Percentiles rank a stretch among this genome's conserved stretches.
phyloP scores from a whole-genome alignment of 139 green algal genomes.

The Chlorella vulgaris region DNA sequence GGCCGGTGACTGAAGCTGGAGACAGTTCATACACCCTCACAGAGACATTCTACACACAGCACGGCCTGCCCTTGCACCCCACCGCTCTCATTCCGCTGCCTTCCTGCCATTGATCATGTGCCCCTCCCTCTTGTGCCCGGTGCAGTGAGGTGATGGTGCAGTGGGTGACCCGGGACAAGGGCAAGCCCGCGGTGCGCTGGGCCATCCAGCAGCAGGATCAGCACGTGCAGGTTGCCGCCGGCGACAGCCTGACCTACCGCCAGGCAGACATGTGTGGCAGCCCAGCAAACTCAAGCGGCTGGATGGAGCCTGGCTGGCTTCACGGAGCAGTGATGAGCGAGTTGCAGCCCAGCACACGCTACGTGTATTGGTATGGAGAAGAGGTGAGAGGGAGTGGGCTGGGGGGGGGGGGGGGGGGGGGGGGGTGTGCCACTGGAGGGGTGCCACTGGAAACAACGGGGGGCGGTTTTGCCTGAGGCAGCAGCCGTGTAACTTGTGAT shows the following conservation, averaged over 20 bases:
- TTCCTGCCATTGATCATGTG: not conserved
- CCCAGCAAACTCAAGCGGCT: constrained; percentile 47
- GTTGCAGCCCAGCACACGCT: constrained; percentile 45
- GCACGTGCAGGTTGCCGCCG: constrained; percentile 8
- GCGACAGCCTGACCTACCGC: constrained; percentile 30
- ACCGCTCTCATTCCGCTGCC: not conserved
- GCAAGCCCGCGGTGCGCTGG: constrained; percentile 25
- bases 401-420: not conserved
- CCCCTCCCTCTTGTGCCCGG: not conserved
- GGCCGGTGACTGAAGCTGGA: too few species aligned
- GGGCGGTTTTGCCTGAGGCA: too few species aligned
- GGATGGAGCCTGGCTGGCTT: constrained; percentile 45
- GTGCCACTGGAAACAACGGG: too few species aligned
- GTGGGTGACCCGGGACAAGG: constrained; percentile 19
- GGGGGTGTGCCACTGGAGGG: too few species aligned
- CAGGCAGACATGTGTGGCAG: constrained; percentile 57
- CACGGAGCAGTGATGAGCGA: constrained; percentile 50
- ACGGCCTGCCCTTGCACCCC: not conserved
- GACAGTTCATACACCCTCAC: too few species aligned
- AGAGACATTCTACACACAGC: too few species aligned
- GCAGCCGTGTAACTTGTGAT: too few species aligned
- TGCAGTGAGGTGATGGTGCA: constrained; percentile 33
- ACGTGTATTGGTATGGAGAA: constrained; percentile 42
- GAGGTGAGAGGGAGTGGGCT: constrained; percentile 5
- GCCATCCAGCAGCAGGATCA: not conserved